Evolutionary conservation across 2,329 filamentous ascomycete species (phyloP), one percentile per base, ranked within the genome.

Genomic region (Neonectria coccinea): DNA sequence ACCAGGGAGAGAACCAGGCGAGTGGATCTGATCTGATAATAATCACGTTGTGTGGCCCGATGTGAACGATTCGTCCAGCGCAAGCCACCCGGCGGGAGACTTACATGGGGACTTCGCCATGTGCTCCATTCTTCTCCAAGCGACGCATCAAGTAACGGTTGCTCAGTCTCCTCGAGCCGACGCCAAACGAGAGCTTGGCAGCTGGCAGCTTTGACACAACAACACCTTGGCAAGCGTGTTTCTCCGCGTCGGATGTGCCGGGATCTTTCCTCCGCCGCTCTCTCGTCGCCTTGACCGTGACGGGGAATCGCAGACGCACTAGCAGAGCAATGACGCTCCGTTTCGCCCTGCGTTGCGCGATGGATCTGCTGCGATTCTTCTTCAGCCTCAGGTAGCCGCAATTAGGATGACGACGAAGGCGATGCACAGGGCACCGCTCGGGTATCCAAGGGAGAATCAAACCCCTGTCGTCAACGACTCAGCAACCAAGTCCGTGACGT

Each of bases 21-120:
- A 39, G 70, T 72, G 70, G 70, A 72, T 70, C 70, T 72, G 64
- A 72, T 72, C 70, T 66, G 64, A 67, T 47, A 41, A 59, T 33
- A 53, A 61, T 70, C 67, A 70, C 54, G 53, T 58, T 61, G 58
- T 47, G 59, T 69, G 70, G 69, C 68, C 48, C 64, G 51, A 66
- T 60, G 54, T 25, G 31, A 29, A 44, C 45, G 64, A 62, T 57
- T 71, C 54, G 27, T 36, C 31, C 41, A 51, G 42, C 33, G 65
- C 62, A 64, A 65, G 68, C 67, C 68, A 67, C 65, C 63, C 62
- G 67, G 60, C 36, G 36, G 36, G 36, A 39, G 52, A 44, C 54
- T 57, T 16, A 22, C 56, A 58, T 47, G 31, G 45, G 45, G 33
- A 33, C 48, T 47, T 45, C 18, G 29, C 31, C 39, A 39, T 50